Evolutionary conservation across 192 early-diverging fungal species (phyloP).

Genomic region (Gorgonomyces haynaldii): DNA sequence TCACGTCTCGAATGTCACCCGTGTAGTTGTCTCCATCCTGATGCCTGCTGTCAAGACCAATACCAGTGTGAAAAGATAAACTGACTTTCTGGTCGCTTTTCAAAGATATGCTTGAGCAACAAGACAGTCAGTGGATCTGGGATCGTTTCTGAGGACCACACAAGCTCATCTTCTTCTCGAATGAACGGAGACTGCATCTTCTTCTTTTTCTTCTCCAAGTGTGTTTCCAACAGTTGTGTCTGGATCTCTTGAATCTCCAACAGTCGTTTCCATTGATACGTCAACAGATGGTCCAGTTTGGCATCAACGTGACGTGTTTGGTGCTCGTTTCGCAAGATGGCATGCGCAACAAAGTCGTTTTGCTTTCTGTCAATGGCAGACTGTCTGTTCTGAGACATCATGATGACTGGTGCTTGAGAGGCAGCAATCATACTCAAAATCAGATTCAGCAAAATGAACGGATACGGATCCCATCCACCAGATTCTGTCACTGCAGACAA

Average conservation of each 20-base stretch:
- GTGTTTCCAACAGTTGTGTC: slow-evolving; percentile 19
- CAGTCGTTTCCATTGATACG: slow-evolving; percentile 30
- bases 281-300: slow-evolving; percentile 32
- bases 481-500: background rate
- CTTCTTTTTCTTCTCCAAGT: slow-evolving; percentile 3
- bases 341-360: slow-evolving; percentile 22
- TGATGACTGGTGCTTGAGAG: slow-evolving; percentile 35
- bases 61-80: slow-evolving; percentile 20
- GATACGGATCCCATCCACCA: slow-evolving; percentile 25
- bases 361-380: slow-evolving; percentile 21
- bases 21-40: slow-evolving; percentile 31
- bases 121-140: slow-evolving; percentile 2
- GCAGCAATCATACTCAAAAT: slow-evolving; percentile 28
- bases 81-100: background rate
- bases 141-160: background rate
- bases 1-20: slow-evolving; percentile 15
- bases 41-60: no score
- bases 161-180: background rate
- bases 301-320: slow-evolving; percentile 31
- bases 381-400: slow-evolving; percentile 41
- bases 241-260: slow-evolving; percentile 38
- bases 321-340: slow-evolving; percentile 26
- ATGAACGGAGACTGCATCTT: slow-evolving; percentile 6
- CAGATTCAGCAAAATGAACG: slow-evolving; percentile 35
- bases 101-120: slow-evolving; percentile 1